Percentiles rank a stretch among this genome's conserved stretches.
These are phyloP conservation scores for Colletotrichum sp. DNA, from an alignment of 2,329 filamentous ascomycete species.

Conservation along the genomic window DNA sequence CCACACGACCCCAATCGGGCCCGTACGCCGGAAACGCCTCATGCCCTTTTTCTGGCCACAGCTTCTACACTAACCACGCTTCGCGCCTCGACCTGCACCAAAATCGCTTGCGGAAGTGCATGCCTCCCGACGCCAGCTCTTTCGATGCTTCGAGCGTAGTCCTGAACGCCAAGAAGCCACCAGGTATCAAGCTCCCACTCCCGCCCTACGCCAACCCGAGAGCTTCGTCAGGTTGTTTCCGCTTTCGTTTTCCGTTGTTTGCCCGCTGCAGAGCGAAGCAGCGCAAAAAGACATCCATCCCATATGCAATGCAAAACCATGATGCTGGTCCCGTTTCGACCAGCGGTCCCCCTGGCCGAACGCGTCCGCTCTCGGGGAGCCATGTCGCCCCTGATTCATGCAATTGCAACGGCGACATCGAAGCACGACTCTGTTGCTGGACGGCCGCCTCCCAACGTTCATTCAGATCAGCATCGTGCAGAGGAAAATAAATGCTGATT, in stretches of 20 bases:
- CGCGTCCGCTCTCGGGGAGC: neutral
- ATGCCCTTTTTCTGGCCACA: neutral
- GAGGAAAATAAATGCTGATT: neutral
- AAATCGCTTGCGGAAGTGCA: constrained; percentile 5
- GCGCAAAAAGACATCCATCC: neutral
- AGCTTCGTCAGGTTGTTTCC: constrained; percentile 6
- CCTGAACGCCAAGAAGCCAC: constrained; percentile 6
- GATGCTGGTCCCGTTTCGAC: constrained; percentile 14
- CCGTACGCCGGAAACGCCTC: constrained; percentile 9
- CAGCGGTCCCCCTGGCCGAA: constrained; percentile 2
- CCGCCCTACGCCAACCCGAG: neutral
- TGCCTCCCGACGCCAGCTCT: neutral
- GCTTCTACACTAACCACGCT: neutral
- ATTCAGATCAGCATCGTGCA: constrained; percentile 6
- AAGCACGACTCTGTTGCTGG: neutral
- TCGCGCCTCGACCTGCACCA: neutral
- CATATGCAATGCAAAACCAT: constrained; percentile 15
- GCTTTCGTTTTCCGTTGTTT: neutral
- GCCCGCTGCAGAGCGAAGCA: neutral
- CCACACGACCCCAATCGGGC: constrained; percentile 1
- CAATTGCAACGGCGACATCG: neutral
- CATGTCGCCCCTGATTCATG: constrained; percentile 17
- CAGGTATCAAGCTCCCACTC: neutral
- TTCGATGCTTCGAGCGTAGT: constrained; percentile 7
- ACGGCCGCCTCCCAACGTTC: neutral